These are phyloP conservation scores for Elaeis guineensis DNA, from an alignment of 176 grass and related monocot genomes.

Conservation along the genomic window DNA sequence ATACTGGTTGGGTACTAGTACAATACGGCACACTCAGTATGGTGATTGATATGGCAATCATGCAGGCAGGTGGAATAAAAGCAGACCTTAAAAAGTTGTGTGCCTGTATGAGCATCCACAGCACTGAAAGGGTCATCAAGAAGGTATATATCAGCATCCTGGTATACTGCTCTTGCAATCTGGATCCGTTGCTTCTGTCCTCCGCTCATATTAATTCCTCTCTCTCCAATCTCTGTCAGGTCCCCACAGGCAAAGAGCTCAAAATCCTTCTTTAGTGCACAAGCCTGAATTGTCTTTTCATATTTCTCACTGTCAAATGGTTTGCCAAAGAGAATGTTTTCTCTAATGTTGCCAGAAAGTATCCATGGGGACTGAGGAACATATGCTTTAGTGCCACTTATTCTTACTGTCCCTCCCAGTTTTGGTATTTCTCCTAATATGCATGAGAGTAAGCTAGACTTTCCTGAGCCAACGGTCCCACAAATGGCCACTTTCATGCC, in stretches of 20 bases:
- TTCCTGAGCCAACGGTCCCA: slow-evolving; percentile 87
- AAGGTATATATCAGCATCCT: slow-evolving; percentile 82
- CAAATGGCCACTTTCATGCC: slow-evolving; percentile 98
- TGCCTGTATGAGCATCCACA: slow-evolving; percentile 90
- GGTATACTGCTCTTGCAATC: slow-evolving; percentile 82
- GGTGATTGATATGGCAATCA: too few relatives aligned
- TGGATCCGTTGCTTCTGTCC: slow-evolving; percentile 97
- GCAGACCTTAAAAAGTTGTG: slow-evolving; percentile 82
- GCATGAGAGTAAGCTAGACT: slow-evolving; percentile 87
- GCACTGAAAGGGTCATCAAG: slow-evolving; percentile 98
- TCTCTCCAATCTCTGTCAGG: slow-evolving; percentile 97
- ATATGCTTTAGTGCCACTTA: slow-evolving; percentile 86
- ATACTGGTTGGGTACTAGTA: too few relatives aligned
- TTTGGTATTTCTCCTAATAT: slow-evolving; percentile 96
- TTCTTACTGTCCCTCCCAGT: slow-evolving; percentile 49
- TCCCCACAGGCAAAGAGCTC: slow-evolving; percentile 92
- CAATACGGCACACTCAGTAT: too few relatives aligned
- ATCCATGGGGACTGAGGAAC: slow-evolving; percentile 97
- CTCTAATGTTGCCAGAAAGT: slow-evolving; percentile 86
- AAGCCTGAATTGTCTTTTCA: slow-evolving; percentile 70
- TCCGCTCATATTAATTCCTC: slow-evolving; percentile 99
- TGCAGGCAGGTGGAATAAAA: background rate
- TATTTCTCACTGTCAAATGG: slow-evolving; percentile 63
- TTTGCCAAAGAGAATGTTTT: slow-evolving; percentile 94
- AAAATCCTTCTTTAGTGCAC: slow-evolving; percentile 69